Percentiles rank a stretch among this genome's conserved stretches.
Evolutionary conservation across 1,284 basidiomycete species (phyloP).

Genomic region (Ceratobasidium sp.): DNA sequence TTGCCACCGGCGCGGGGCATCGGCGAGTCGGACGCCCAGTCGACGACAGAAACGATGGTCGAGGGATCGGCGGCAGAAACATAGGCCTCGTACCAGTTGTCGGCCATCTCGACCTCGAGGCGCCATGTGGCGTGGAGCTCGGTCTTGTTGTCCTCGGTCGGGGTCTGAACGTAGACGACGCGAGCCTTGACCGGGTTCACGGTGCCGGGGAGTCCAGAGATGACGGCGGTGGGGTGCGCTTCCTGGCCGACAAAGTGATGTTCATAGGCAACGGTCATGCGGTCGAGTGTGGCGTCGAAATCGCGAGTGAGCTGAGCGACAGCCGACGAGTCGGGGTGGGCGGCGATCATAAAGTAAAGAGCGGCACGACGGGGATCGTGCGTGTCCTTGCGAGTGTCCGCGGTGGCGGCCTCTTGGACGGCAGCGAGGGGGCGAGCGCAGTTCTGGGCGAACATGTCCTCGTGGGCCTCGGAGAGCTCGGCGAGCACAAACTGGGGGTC

Average conservation of each 20-base stretch:
- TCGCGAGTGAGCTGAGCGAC: constrained; percentile 64
- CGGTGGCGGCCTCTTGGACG: constrained; percentile 34
- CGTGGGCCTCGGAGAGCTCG: constrained; percentile 39
- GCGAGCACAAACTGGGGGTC: constrained; percentile 44
- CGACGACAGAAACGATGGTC: constrained; percentile 79
- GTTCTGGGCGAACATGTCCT: constrained; percentile 63
- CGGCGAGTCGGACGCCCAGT: constrained; percentile 81
- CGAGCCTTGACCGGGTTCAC: constrained; percentile 77
- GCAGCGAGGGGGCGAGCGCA: constrained; percentile 56
- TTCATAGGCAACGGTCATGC: constrained; percentile 64
- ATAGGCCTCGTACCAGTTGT: constrained; percentile 85
- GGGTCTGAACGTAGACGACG: constrained; percentile 78
- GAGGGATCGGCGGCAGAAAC: constrained; percentile 72
- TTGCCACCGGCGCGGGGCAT: constrained; percentile 34
- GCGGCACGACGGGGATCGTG: constrained; percentile 67
- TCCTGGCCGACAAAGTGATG: constrained; percentile 64
- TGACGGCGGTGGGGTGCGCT: constrained; percentile 55
- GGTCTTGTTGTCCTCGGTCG: constrained; percentile 62
- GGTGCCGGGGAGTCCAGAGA: constrained; percentile 73
- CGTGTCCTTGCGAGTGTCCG: constrained; percentile 51
- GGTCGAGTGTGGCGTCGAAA: constrained; percentile 62
- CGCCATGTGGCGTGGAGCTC: constrained; percentile 75
- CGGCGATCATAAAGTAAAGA: constrained; percentile 79
- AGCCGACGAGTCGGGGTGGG: constrained; percentile 68
- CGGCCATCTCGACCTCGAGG: constrained; percentile 87